Evolutionary conservation across 2,329 filamentous ascomycete genomes (phyloP).

Genomic region (Botrytis paeoniae): DNA sequence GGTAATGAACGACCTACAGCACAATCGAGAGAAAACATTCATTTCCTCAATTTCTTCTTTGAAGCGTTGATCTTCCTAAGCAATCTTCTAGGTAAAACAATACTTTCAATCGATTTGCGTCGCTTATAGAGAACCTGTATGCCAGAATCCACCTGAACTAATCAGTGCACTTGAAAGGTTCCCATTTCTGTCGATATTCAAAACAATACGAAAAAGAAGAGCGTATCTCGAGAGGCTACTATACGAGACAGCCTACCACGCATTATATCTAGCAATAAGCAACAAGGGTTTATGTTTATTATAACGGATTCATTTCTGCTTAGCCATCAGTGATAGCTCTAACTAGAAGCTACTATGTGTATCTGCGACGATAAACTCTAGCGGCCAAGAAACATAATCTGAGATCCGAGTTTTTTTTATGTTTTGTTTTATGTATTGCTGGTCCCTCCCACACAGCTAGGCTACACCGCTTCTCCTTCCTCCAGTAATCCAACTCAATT

Average conservation of each 20-base stretch:
- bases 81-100: background rate
- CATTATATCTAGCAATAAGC: background rate
- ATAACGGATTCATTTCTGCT: constrained; percentile 20
- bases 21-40: background rate
- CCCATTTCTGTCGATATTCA: background rate
- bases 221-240: background rate
- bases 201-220: background rate
- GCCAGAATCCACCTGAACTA: background rate
- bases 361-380: constrained; percentile 11
- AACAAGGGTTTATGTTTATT: background rate
- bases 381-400: constrained; percentile 13
- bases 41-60: background rate
- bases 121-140: background rate
- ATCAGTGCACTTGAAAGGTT: background rate
- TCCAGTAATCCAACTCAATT: constrained; percentile 16
- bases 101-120: background rate
- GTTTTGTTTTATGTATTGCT: constrained; percentile 12
- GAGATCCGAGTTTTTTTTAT: constrained; percentile 18
- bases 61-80: background rate
- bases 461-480: constrained; percentile 10
- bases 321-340: constrained; percentile 2
- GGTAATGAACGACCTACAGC: background rate
- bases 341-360: background rate
- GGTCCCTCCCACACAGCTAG: background rate
- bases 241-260: background rate